A percentile compares a stretch with the other conserved stretches of the same genome.
These are phyloP conservation scores for Globisporangium canariense DNA, from an alignment of 352 stramenopile genomes.

Conservation along the genomic window DNA sequence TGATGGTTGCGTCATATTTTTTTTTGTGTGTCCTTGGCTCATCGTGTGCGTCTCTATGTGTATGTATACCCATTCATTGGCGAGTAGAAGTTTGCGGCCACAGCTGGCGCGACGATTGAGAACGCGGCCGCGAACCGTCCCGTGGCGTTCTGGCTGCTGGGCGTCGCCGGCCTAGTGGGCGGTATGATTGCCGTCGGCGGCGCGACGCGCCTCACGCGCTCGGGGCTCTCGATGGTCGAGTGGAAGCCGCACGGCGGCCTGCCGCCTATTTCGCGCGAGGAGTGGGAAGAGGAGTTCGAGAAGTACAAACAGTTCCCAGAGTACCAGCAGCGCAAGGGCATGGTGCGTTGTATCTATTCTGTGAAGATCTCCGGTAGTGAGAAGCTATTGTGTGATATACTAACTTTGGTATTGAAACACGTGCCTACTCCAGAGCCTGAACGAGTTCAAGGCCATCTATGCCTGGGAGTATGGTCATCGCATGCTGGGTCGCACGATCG, in stretches of 20 bases:
- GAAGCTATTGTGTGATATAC: neutral
- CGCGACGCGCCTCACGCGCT: slow-evolving; percentile 96
- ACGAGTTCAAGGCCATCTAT: slow-evolving; percentile 99
- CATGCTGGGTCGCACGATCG: slow-evolving; percentile 96
- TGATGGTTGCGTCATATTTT: neutral
- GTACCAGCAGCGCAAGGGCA: slow-evolving; percentile 94
- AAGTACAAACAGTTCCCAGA: slow-evolving; percentile 99
- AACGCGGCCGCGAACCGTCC: slow-evolving; percentile 82
- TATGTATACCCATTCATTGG: slow-evolving; percentile 14
- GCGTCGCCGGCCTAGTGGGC: slow-evolving; percentile 92
- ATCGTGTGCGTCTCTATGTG: slow-evolving; percentile 6
- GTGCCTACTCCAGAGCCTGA: slow-evolving; percentile 75
- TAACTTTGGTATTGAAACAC: slow-evolving; percentile 1
- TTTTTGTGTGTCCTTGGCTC: neutral
- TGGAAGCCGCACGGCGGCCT: slow-evolving; percentile 95
- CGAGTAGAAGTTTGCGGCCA: slow-evolving; percentile 42
- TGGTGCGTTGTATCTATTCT: slow-evolving; percentile 37
- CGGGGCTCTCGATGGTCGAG: slow-evolving; percentile 95
- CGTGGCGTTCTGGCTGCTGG: slow-evolving; percentile 94
- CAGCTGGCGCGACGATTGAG: slow-evolving; percentile 62
- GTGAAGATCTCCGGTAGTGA: neutral
- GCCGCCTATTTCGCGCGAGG: slow-evolving; percentile 88
- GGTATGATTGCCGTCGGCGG: slow-evolving; percentile 98
- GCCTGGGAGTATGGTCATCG: slow-evolving; percentile 96
- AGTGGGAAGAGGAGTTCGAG: slow-evolving; percentile 97